phyloP scores from a whole-genome alignment of 2,329 filamentous ascomycete genomes.

The Cercospora zeina region DNA sequence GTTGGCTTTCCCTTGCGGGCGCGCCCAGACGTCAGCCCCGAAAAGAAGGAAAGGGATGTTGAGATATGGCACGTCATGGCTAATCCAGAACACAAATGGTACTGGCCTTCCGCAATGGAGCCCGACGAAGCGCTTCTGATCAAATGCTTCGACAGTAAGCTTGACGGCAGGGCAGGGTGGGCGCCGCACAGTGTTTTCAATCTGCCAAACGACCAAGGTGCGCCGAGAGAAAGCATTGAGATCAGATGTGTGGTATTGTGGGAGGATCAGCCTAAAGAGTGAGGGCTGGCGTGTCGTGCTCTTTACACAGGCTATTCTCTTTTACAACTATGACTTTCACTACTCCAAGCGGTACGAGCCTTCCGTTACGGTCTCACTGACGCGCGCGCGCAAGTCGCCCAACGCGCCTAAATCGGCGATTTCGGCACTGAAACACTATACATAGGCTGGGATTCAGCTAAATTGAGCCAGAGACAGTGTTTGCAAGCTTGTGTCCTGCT shows the following conservation, averaged over 20 bases:
- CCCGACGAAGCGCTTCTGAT: constrained; percentile 26
- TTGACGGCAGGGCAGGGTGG: constrained; percentile 21
- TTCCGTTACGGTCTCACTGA: not conserved
- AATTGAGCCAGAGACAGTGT: not conserved
- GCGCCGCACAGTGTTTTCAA: constrained; percentile 20
- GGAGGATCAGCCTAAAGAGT: constrained; percentile 18
- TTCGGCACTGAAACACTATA: not conserved
- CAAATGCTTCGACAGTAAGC: constrained; percentile 25
- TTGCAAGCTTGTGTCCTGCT: not conserved
- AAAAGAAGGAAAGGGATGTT: not conserved
- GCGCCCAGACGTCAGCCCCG: not conserved
- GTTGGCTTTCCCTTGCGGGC: not conserved
- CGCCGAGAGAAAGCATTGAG: constrained; percentile 27
- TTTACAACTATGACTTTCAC: not conserved
- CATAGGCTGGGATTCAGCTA: not conserved
- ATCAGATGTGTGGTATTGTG: constrained; percentile 26
- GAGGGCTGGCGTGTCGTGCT: not conserved
- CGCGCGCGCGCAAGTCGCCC: not conserved
- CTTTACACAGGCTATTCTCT: not conserved
- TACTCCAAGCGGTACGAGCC: not conserved
- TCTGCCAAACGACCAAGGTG: constrained; percentile 17
- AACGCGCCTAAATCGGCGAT: not conserved
- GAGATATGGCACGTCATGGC: constrained; percentile 16
- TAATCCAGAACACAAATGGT: constrained; percentile 24
- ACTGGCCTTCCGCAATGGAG: constrained; percentile 22